Evolutionary conservation across 139 green algal species (phyloP).

Genomic region (Choricystis sp.): DNA sequence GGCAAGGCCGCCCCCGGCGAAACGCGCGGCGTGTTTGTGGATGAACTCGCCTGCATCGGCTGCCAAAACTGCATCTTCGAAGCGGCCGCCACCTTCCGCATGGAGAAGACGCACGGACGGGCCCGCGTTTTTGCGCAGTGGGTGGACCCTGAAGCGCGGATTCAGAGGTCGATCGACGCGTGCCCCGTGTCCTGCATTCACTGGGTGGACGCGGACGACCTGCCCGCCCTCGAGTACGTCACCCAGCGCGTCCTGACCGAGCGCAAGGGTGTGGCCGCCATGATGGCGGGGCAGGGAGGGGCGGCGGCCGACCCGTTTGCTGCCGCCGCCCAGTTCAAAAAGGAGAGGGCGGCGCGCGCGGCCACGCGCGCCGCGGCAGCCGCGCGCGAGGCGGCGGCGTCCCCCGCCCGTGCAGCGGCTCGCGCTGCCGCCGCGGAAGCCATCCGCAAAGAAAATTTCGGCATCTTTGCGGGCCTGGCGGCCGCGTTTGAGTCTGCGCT

Average conservation of each 20-base stretch:
- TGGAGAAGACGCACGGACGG: constrained; percentile 53
- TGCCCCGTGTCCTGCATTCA: constrained; percentile 81
- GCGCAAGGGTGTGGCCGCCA: constrained; percentile 49
- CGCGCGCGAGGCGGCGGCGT: not conserved
- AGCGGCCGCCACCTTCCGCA: constrained; percentile 58
- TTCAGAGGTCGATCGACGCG: constrained; percentile 35
- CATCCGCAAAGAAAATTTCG: not conserved
- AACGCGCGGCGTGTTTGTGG: constrained; percentile 64
- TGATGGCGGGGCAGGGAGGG: constrained; percentile 55
- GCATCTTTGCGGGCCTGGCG: not conserved
- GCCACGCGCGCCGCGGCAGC: no score
- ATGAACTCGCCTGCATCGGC: constrained; percentile 71
- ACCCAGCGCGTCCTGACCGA: constrained; percentile 35
- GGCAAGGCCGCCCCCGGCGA: constrained; percentile 54
- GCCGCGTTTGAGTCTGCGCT: not conserved
- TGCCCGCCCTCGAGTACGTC: constrained; percentile 64
- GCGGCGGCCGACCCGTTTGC: constrained; percentile 21
- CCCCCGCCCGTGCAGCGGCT: no score
- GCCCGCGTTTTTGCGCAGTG: constrained; percentile 50
- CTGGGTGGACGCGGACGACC: constrained; percentile 56
- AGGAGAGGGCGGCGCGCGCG: constrained; percentile 13
- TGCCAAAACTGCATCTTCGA: constrained; percentile 72
- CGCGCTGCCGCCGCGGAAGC: not conserved
- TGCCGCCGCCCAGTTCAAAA: constrained; percentile 22
- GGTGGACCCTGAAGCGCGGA: not conserved